Conservation (phyloP, 148 eudicot genomes). For the Rhododendron mucronatum region DNA sequence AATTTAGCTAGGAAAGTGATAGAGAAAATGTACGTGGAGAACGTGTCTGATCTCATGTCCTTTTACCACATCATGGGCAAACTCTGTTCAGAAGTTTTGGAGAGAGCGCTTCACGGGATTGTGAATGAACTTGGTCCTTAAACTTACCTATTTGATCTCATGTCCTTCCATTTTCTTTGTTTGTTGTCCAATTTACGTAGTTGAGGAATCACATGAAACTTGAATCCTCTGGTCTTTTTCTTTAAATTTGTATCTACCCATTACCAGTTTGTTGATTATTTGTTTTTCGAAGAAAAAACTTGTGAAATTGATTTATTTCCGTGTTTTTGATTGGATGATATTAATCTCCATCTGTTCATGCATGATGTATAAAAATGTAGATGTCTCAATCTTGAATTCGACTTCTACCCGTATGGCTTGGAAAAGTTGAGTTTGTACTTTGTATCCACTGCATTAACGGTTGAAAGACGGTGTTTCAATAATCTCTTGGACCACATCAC, state of each 20-base stretch:
- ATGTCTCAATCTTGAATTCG: background rate
- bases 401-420: background rate
- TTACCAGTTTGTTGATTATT: background rate
- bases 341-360: too few species aligned
- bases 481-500: too few species aligned
- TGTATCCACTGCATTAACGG: background rate
- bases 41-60: constrained; percentile 46
- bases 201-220: constrained; percentile 15
- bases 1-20: constrained; percentile 50
- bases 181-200: background rate
- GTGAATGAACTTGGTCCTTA: constrained; percentile 26
- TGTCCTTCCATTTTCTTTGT: too few species aligned
- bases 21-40: constrained; percentile 58
- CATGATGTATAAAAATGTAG: background rate
- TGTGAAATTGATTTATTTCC: background rate
- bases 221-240: background rate
- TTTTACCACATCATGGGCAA: constrained; percentile 74
- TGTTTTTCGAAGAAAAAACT: background rate
- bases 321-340: too few species aligned
- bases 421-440: background rate
- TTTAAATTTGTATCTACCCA: background rate
- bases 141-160: background rate
- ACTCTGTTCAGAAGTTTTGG: constrained; percentile 54
- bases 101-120: constrained; percentile 40
- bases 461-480: too few species aligned